phyloP scores from a whole-genome alignment of 1,284 basidiomycete species.

The Apiotrichum domesticum region DNA sequence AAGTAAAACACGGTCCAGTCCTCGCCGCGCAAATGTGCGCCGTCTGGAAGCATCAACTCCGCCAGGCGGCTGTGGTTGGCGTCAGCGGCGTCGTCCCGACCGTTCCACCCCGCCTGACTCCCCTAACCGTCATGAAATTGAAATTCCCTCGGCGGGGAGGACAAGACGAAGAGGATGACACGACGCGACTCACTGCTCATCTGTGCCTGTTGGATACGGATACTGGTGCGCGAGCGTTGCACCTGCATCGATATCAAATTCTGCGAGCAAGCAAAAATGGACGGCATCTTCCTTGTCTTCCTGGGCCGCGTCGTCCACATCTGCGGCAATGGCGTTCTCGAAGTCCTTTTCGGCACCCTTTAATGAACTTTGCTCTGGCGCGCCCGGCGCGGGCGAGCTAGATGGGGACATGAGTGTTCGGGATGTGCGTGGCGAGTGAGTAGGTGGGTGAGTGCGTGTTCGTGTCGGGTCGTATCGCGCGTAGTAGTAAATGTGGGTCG shows the following conservation, averaged over 20 bases:
- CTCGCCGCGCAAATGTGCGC: constrained; percentile 85
- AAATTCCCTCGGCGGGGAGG: not conserved
- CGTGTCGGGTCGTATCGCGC: too few species aligned
- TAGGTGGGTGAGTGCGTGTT: too few species aligned
- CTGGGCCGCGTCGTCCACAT: constrained; percentile 4
- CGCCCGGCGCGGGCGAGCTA: constrained; percentile 1
- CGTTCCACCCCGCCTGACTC: too few species aligned
- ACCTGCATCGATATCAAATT: constrained; percentile 90
- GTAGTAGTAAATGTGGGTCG: too few species aligned
- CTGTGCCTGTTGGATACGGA: constrained; percentile 80
- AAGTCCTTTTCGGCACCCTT: constrained; percentile 12
- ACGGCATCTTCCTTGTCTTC: constrained; percentile 57
- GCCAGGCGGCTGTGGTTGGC: constrained; percentile 65
- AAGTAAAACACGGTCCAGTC: constrained; percentile 99
- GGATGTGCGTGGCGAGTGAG: too few species aligned
- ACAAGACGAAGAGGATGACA: not conserved
- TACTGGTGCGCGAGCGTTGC: constrained; percentile 89
- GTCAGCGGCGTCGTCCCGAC: not conserved
- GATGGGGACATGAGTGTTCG: not conserved
- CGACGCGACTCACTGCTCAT: constrained; percentile 68
- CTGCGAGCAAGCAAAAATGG: constrained; percentile 85
- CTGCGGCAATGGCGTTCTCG: constrained; percentile 14
- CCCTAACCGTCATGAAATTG: too few species aligned
- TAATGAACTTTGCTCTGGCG: not conserved
- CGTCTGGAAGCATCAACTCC: constrained; percentile 97